Evolutionary conservation across 148 eudicot species (phyloP), one percentile per base, ranked within the genome.

Genomic region (Rhododendron molle): DNA sequence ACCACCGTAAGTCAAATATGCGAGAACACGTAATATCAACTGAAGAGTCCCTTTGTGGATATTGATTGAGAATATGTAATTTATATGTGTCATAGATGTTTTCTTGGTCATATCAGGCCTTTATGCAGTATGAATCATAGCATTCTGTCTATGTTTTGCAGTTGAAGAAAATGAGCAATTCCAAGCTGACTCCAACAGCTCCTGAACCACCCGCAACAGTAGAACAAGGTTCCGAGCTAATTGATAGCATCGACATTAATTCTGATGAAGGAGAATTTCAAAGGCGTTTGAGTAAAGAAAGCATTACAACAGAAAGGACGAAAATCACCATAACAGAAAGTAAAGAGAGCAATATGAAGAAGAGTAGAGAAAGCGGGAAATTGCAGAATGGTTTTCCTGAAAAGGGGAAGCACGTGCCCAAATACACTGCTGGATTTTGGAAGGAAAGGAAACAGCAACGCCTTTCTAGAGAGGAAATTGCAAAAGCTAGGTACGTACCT

Each of bases 121-220:
- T 80, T 9, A 12, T 7, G 32, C 40, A 5, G n/a, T 0, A 52
- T 40, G 26, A 43, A 54, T 16, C 28, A 34, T 20, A 5, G 34
- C 47, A 40, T 47, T 50, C 38, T 23, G 34, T 44, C 44, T 85
- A 11, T 23, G 58, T 78, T 47, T 78, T 89, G 89, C 94, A 96
- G 99, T 89, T 96, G 84, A 95, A 95, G 90, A 96, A 96, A 88
- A 85, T 96, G 82, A 95, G 98, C 94, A 96, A 96, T 86, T 87
- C 84, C 67, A 93, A 86, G 82, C 90, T 90, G 69, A 47, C 85
- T 85, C 80, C 90, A 23, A 76, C 81, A 16, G 52, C 88, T 74
- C 82, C 88, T 54, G 92, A 90, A 80, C 83, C 89, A 58, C 44
- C 92, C 81, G 91, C 88, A 78, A 88, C 87, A 26, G 88, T 85